A percentile compares a stretch with the other conserved stretches of the same genome.
Conservation (phyloP, 1,139 yeast genomes). For the Candida sp. region DNA sequence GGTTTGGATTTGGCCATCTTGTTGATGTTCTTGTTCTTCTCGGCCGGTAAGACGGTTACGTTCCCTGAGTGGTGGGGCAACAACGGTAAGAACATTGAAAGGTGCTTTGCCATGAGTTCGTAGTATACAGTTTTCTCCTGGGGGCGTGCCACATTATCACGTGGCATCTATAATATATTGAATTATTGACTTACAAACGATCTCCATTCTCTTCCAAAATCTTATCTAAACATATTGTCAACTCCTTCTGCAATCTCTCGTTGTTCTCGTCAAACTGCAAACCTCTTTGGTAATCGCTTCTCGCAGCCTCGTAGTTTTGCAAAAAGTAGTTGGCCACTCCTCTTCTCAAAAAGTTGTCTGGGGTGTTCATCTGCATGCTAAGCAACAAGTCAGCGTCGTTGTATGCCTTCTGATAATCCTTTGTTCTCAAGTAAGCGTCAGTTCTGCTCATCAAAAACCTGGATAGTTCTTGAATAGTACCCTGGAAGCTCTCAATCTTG, state of each 20-base stretch:
- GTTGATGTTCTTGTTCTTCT: slow-evolving; percentile 40
- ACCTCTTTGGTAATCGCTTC: slow-evolving; percentile 80
- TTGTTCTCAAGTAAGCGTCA: slow-evolving; percentile 74
- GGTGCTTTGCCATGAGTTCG: slow-evolving; percentile 37
- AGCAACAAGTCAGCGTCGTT: slow-evolving; percentile 81
- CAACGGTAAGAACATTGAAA: slow-evolving; percentile 42
- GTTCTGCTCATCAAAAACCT: slow-evolving; percentile 79
- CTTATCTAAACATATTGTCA: slow-evolving; percentile 48
- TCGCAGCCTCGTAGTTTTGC: slow-evolving; percentile 74
- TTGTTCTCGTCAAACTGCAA: slow-evolving; percentile 65
- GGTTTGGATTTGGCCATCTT: slow-evolving; percentile 49
- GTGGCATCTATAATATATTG: background rate
- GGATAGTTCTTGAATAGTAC: slow-evolving; percentile 78
- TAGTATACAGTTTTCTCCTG: too few relatives aligned
- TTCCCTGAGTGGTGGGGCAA: slow-evolving; percentile 60
- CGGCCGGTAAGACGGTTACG: slow-evolving; percentile 30
- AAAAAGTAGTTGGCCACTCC: slow-evolving; percentile 76
- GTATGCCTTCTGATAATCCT: slow-evolving; percentile 71
- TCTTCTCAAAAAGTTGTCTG: slow-evolving; percentile 83
- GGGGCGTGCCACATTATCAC: too few relatives aligned
- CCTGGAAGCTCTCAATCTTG: slow-evolving; percentile 84
- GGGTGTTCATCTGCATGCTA: slow-evolving; percentile 65
- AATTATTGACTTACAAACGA: slow-evolving; percentile 21
- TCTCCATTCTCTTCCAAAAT: slow-evolving; percentile 60
- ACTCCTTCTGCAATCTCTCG: slow-evolving; percentile 40